Evolutionary conservation across 768 basidiomycete genomes (phyloP), one percentile per base, ranked within the genome.

Genomic region (Trametes elegans): DNA sequence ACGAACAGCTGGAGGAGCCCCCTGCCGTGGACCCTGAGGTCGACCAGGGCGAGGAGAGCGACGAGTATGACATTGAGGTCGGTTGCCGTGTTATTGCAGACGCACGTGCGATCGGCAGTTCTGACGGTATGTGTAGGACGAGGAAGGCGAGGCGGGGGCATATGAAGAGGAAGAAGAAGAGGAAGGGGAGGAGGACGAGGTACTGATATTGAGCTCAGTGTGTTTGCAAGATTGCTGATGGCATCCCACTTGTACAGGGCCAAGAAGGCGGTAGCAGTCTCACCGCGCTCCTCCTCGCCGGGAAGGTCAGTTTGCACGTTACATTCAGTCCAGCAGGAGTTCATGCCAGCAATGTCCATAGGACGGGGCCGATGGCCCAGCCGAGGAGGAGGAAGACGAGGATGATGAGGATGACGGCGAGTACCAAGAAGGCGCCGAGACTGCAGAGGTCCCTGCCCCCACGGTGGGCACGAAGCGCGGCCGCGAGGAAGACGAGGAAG

Each of bases 401-500:
- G 58, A 55, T 3, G 60, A 61, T 3, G 62, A 64, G 3, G 63
- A 66, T 5, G 64, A 58, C 2, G 65, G 60, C 1, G 63, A 62
- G 11, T 61, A 65, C 40, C 58, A 59, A 3, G 63, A 64, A 35
- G 54, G 45, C 23, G 55, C 50, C 42, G 57, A 63, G n/a, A 67
- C 24, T 62, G 62, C 59, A 6, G 66, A 53, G 68, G 23, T 67
- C 23, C 6, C 54, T 13, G 23, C 59, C 8, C 45, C 59, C 3
- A 53, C 59, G 19, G 47, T 55, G 8, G 62, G 62, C 14, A 53
- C 53, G 11, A 63, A 63, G 43, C 62, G 62, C 8, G 38, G 50
- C 19, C 49, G 62, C n/a, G 66, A 68, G n/a, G 67, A 66, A 23
- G 63, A 68, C 36, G 62, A 64, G n/a, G 66, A 63, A 42, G 47